Base-by-base conservation (phyloP, 257 asterid genomes). In the Marsdenia floribunda region DNA sequence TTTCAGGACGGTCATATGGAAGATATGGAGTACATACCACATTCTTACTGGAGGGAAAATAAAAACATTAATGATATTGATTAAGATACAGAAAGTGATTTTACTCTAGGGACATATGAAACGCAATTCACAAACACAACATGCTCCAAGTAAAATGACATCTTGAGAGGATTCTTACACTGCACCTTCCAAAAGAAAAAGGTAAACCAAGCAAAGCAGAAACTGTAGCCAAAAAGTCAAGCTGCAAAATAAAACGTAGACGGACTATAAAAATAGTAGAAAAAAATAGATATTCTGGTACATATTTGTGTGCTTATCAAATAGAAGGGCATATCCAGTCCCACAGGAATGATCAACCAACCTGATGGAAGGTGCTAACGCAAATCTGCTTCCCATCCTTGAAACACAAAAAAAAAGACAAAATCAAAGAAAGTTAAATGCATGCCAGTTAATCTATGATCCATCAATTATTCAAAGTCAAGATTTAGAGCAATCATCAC, bases 171-270 rank as follows among this genome's bases (percentile, higher is more conserved):
- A 80, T 64, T 83, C 68, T 79, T 75, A 75, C 70, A 72, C 74
- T 55, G 81, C 85, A 92, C 98, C 98, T 93, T 86, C 98, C 97
- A 81, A 93, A 93, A 75, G 98, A 97, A 88, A 89, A 86, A 49
- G 98, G 97, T 80, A 93, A 54, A 73, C 96, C 98, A 79, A 93
- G 90, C 82, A 93, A 85, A 22, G 97, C 91, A 85, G 95, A 88
- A 38, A 91, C 91, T 72, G 98, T 91, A 22, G 87, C 93, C 3
- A 93, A 88, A 75, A 93, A 93, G 84, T 93, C 98, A 81, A 93
- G 97, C 98, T 93, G 91, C 84, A 83, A 82, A 75, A 38, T 10
- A 77, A 37, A 58, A 46, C 57, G 49, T 65, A 26, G 35, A 72
- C 33, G 19, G 54, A 68, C 50, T 50, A 40, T 66, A 75, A 73